These are phyloP conservation scores for Picea glauca DNA, from an alignment of 75 land plant genomes.

Conservation along the genomic window DNA sequence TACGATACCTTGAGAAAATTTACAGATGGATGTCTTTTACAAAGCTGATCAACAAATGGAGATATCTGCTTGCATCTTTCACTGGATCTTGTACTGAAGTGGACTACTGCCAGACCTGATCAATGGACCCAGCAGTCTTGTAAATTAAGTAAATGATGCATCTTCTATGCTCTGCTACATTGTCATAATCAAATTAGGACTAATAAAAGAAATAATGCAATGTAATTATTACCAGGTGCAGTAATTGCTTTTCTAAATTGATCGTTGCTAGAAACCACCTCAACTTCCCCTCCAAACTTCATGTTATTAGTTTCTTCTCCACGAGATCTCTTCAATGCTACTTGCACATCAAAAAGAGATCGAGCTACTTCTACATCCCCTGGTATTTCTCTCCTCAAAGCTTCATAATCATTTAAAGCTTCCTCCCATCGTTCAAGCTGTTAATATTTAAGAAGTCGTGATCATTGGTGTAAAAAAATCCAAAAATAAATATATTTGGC, in stretches of 20 bases:
- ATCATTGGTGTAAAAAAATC: neutral
- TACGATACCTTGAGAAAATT: conserved; percentile 66
- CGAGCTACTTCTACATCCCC: conserved; percentile 64
- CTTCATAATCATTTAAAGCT: conserved; percentile 72
- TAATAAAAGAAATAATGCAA: conserved; percentile 1
- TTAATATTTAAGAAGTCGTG: neutral
- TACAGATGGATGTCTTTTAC: conserved; percentile 58
- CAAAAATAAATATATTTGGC: neutral
- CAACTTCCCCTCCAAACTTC: conserved; percentile 58
- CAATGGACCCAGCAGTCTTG: conserved; percentile 3
- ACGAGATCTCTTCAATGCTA: conserved; percentile 51
- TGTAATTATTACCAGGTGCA: conserved; percentile 23
- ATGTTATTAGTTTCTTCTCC: conserved; percentile 53
- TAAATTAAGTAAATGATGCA: neutral
- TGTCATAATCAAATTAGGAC: neutral
- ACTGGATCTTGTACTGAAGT: conserved; percentile 43
- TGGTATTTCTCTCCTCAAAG: conserved; percentile 57
- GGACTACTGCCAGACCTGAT: conserved; percentile 72
- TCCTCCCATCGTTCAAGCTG: conserved; percentile 88
- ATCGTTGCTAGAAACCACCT: conserved; percentile 41
- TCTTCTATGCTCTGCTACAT: neutral
- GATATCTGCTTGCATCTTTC: conserved; percentile 36
- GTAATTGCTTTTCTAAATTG: conserved; percentile 42
- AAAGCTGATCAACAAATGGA: conserved; percentile 50
- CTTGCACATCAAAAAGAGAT: conserved; percentile 62